Percentiles rank a stretch among this genome's conserved stretches.
phyloP scores from a whole-genome alignment of 306 rosid genomes.

The Ammopiptanthus mongolicus region DNA sequence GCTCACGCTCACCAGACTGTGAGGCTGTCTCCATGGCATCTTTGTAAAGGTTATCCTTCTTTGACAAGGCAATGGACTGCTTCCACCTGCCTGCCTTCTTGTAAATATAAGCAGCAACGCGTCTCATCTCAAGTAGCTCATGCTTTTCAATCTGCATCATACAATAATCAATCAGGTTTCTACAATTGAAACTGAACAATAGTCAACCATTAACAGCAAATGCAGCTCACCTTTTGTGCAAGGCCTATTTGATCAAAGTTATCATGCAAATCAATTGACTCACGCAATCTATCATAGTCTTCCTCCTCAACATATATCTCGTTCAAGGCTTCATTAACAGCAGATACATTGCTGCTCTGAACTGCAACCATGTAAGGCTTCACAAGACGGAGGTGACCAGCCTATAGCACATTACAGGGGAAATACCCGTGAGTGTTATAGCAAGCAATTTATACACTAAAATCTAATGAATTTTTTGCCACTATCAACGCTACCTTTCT shows the following conservation, averaged over 20 bases:
- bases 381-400: conserved; percentile 95
- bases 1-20: conserved; percentile 98
- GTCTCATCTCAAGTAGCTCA: conserved; percentile 98
- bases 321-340: conserved; percentile 98
- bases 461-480: not conserved
- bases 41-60: conserved; percentile 98
- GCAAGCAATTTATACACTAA: not conserved
- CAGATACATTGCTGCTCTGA: conserved; percentile 97
- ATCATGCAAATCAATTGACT: conserved; percentile 97
- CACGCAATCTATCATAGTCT: conserved; percentile 95
- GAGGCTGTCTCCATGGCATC: conserved; percentile 99
- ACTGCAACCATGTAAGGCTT: conserved; percentile 99
- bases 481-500: conserved; percentile 56
- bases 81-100: conserved; percentile 99
- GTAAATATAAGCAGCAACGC: conserved; percentile 98
- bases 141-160: conserved; percentile 85
- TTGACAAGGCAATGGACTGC: conserved; percentile 97
- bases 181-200: conserved; percentile 10
- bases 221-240: conserved; percentile 77
- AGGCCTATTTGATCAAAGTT: conserved; percentile 98
- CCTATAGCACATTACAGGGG: conserved; percentile 39
- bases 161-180: conserved; percentile 30
- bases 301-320: conserved; percentile 98
- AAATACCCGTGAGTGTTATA: not conserved
- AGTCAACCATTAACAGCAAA: conserved; percentile 11